Evolutionary conservation across 2,329 filamentous ascomycete genomes (phyloP).

Genomic region (Juglanconis oblonga): DNA sequence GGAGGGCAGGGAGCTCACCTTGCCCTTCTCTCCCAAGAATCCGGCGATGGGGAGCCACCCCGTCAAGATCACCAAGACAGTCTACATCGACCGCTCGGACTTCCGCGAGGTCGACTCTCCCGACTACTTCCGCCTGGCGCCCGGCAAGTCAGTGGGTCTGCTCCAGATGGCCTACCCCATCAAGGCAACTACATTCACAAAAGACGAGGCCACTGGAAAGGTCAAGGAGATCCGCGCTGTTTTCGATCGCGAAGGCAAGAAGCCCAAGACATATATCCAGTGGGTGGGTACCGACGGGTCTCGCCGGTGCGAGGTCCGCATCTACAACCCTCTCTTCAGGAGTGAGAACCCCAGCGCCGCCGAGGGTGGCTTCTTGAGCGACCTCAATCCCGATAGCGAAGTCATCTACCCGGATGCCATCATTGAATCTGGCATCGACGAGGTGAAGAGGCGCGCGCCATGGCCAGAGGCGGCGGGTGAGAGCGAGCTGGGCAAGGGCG

Average conservation of each 20-base stretch:
- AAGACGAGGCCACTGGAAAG: slow-evolving; percentile 50
- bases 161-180: slow-evolving; percentile 64
- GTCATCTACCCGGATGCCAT: slow-evolving; percentile 74
- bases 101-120: slow-evolving; percentile 65
- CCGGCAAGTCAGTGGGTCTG: slow-evolving; percentile 65
- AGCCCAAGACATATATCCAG: slow-evolving; percentile 52
- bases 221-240: slow-evolving; percentile 28
- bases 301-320: slow-evolving; percentile 17
- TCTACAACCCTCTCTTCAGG: slow-evolving; percentile 40
- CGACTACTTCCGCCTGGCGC: slow-evolving; percentile 70
- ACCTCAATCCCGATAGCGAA: slow-evolving; percentile 83
- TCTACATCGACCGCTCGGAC: slow-evolving; percentile 69
- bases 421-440: slow-evolving; percentile 79
- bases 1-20: slow-evolving; percentile 56
- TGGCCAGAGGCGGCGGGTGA: slow-evolving; percentile 81
- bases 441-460: slow-evolving; percentile 69
- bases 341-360: slow-evolving; percentile 76
- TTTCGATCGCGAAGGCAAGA: slow-evolving; percentile 26
- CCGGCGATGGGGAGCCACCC: slow-evolving; percentile 31
- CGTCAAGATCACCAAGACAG: slow-evolving; percentile 54
- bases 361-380: slow-evolving; percentile 76
- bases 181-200: slow-evolving; percentile 60
- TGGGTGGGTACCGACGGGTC: slow-evolving; percentile 47
- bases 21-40: slow-evolving; percentile 59
- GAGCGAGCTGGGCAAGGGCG: slow-evolving; percentile 56